These are phyloP conservation scores for Ascochyta lentis DNA, from an alignment of 2,329 filamentous ascomycete species.

Conservation along the genomic window DNA sequence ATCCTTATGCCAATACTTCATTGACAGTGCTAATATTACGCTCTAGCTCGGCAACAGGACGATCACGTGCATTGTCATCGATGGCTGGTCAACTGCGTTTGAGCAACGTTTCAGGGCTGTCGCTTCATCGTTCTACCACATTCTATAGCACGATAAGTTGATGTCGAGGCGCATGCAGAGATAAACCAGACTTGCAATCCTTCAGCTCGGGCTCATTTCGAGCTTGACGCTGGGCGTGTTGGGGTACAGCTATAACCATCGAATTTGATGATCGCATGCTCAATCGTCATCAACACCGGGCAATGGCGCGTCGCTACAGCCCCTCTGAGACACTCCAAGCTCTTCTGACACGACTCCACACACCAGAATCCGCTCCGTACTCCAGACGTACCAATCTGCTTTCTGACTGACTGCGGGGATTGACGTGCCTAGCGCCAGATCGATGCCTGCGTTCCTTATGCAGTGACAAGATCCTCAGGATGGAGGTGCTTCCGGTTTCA, in stretches of 20 bases:
- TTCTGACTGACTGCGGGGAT: conserved; percentile 16
- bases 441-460: conserved; percentile 25
- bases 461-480: conserved; percentile 35
- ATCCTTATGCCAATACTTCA: too few species aligned
- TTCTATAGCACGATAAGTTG: background rate
- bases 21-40: background rate
- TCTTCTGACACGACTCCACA: conserved; percentile 33
- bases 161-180: background rate
- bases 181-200: background rate
- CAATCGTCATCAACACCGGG: background rate
- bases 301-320: conserved; percentile 21
- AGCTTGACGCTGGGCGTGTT: background rate
- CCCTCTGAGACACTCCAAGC: conserved; percentile 31
- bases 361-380: conserved; percentile 20
- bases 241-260: background rate
- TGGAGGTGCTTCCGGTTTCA: conserved; percentile 44
- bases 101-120: conserved; percentile 10
- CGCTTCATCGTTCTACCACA: background rate
- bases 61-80: conserved; percentile 5
- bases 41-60: background rate
- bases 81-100: background rate
- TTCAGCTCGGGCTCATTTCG: background rate
- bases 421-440: conserved; percentile 21
- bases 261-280: background rate
- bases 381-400: conserved; percentile 21